Base-by-base conservation (phyloP, 139 green algal species). In the Desmodesmus armatus region DNA sequence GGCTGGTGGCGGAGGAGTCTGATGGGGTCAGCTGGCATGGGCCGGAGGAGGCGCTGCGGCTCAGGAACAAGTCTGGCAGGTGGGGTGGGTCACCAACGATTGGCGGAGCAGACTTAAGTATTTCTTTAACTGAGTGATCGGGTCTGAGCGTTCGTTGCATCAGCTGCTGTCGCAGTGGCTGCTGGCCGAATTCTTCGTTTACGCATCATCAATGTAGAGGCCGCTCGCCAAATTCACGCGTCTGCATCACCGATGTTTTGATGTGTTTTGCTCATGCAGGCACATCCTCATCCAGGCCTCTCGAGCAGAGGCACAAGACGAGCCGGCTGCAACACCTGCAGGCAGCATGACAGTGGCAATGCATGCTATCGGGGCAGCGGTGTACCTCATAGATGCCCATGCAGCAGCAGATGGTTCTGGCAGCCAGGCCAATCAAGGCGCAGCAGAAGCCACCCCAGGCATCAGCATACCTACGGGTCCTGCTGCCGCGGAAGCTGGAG, bases 21-120 rank as follows among this genome's bases (percentile, higher is more conserved):
- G 90, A 93, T 60, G 88, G 88, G 2, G 90, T 93, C 23, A 51
- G 35, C 44, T 49, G 88, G 75, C 78, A 85, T 31, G 66, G 40
- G 17, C 70, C 27, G 17, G 85, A 88, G 3, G 77, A 85, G 7
- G 27, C 33, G 27, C 37, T 79, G 29, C 41, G n/a, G 51, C 69
- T 87, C 35, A 47, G 35, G 35, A 74, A 80, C 33, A 75, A 62
- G 70, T 6, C 23, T 39, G 51, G 51, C 43, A 87, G 53, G 53
- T 88, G 60, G 6, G 81, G 23, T n/a, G 51, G 19, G 40, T n/a
- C n/a, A n/a, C n/a, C 58, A 23, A 13, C 13, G 47, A 23, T 15
- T 23, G 47, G 47, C 47, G 47, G 47, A 15, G 47, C 47, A 15
- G n/a, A n/a, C n/a, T n/a, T n/a, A n/a, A n/a, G n/a, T n/a, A n/a